Conservation (phyloP, 108 stramenopile genomes). For the Nitzschia sp. region DNA sequence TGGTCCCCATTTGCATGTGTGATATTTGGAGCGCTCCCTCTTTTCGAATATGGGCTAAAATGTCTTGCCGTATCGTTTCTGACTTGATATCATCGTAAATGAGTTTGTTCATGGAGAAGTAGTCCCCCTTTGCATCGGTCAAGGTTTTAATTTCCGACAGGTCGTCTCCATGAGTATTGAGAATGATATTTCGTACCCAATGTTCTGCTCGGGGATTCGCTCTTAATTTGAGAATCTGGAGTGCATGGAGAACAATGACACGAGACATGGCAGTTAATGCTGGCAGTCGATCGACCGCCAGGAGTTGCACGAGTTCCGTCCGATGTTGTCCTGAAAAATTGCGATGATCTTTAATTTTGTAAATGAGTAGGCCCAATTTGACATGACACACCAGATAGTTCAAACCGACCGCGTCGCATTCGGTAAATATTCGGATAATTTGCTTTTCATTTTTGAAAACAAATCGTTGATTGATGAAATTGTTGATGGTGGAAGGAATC, state of each 20-base stretch:
- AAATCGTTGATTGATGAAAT: conserved; percentile 84
- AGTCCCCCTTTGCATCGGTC: conserved; percentile 92
- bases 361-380: conserved; percentile 91
- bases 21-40: conserved; percentile 93
- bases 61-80: conserved; percentile 83
- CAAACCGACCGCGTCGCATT: conserved; percentile 90
- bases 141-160: conserved; percentile 93
- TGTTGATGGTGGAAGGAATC: conserved; percentile 90
- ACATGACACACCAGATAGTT: conserved; percentile 91
- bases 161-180: conserved; percentile 90
- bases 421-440: conserved; percentile 90
- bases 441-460: conserved; percentile 86
- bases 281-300: conserved; percentile 84
- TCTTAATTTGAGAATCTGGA: conserved; percentile 81
- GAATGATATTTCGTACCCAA: conserved; percentile 93
- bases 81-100: conserved; percentile 94
- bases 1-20: conserved; percentile 73
- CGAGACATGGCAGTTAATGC: conserved; percentile 72
- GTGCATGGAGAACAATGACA: conserved; percentile 77
- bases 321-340: conserved; percentile 83
- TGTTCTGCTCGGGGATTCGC: conserved; percentile 86
- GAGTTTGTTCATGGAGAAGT: conserved; percentile 92
- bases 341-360: conserved; percentile 96
- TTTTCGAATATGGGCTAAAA: conserved; percentile 88
- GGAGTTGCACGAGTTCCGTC: conserved; percentile 82